These are phyloP conservation scores for Ophiocordyceps camponoti-leonardi DNA, from an alignment of 2,329 filamentous ascomycete species.

Conservation along the genomic window DNA sequence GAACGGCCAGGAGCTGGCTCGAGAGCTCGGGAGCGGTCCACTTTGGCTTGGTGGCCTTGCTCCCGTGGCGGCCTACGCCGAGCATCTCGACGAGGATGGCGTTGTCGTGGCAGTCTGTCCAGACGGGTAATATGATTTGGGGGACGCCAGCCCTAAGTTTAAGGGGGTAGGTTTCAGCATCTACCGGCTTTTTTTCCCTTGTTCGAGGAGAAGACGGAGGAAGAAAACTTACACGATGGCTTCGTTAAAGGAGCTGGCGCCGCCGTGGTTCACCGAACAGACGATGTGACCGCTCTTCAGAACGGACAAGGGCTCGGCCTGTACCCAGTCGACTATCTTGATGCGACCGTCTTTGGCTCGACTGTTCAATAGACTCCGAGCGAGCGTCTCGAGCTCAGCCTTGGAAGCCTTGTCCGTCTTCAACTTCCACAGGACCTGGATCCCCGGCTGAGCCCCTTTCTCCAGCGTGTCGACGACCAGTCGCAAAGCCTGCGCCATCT, in stretches of 20 bases:
- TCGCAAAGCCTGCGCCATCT: conserved; percentile 20
- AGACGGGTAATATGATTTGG: conserved; percentile 25
- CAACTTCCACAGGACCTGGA: conserved; percentile 19
- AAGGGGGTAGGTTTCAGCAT: not conserved
- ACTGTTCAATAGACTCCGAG: conserved; percentile 5
- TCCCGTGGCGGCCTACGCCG: conserved; percentile 19
- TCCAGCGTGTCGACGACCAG: conserved; percentile 13
- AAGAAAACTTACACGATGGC: conserved; percentile 14
- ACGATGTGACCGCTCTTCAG: conserved; percentile 19
- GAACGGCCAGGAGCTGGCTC: conserved; percentile 4
- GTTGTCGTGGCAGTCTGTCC: conserved; percentile 29
- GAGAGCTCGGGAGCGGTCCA: conserved; percentile 8
- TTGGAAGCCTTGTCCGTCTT: conserved; percentile 6
- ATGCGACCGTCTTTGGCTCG: conserved; percentile 14
- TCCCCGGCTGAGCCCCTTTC: not conserved
- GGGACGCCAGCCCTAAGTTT: conserved; percentile 22
- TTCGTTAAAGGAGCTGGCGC: conserved; percentile 25
- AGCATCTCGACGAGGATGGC: conserved; percentile 24
- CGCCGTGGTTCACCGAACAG: conserved; percentile 27
- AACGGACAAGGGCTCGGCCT: conserved; percentile 17
- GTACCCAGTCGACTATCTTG: conserved; percentile 21
- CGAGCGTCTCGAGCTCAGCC: conserved; percentile 1
- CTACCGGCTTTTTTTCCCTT: not conserved
- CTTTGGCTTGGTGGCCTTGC: conserved; percentile 6
- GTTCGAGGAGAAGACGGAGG: too few relatives aligned